Evolutionary conservation across 2,329 filamentous ascomycete genomes (phyloP), one percentile per base, ranked within the genome.

Genomic region (Pseudogymnoascus sp.): DNA sequence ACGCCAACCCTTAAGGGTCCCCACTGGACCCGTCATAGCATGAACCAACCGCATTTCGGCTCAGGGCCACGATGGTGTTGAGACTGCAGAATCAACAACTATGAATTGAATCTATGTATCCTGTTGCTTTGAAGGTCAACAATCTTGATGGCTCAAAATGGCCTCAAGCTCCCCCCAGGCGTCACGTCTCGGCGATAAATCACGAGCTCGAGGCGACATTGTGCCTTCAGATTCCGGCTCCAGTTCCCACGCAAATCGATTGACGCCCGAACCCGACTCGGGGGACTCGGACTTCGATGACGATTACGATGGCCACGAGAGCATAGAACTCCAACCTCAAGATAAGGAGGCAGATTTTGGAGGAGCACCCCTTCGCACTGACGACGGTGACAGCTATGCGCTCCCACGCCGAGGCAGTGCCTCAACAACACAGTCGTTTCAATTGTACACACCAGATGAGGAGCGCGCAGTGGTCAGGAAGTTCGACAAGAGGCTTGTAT

Each of bases 401-500:
- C 35, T 56, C 11, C 56, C 65, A 7, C 67, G 71, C 50, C 68
- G 71, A 64, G 66, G 53, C 4, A 73, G 72, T 64, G 24, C 68
- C 22, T 72, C 69, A 11, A 71, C 71, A 3, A 64, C 67, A 38
- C 71, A 80, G 64, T 80, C 78, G 50, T 82, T 77, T 69, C 77
- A 82, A 69, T 70, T 84, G 6, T 85, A 84, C 69, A 84, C 82
- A 0, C 78, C 78, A 1, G 87, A 92, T 62, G 92, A 97, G 74
- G 92, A 96, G 72, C 77, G 74, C 22, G 78, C 80, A 3, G 87
- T 96, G 7, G 80, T 92, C 63, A 81, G 80, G 71, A 92, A 90
- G 76, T 85, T 96, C 68, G 92, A 96, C 73, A 81, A 84, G 63
- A 84, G 82, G 67, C 81, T 97, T 61, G 90, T 96, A 5, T 74